phyloP scores from a whole-genome alignment of 768 basidiomycete genomes.

The Lyophyllum shimeji region DNA sequence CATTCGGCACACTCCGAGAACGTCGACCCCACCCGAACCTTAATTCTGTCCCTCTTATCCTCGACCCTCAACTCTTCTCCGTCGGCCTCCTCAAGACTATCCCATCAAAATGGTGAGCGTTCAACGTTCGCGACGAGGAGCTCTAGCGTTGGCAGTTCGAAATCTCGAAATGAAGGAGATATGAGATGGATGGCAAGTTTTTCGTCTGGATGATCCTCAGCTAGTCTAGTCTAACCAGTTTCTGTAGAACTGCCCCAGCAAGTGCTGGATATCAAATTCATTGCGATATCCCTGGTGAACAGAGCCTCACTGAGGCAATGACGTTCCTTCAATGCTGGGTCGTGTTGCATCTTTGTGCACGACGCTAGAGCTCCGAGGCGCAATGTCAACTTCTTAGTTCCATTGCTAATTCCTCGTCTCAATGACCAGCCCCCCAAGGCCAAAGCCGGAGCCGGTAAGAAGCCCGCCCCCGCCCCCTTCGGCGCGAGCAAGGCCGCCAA shows the following conservation, averaged over 20 bases:
- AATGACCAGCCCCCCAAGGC: constrained; percentile 89
- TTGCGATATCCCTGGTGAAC: constrained; percentile 23
- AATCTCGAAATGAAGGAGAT: constrained; percentile 24
- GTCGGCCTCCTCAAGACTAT: constrained; percentile 38
- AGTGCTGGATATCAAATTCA: constrained; percentile 13
- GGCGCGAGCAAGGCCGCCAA: constrained; percentile 76
- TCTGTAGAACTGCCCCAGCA: constrained; percentile 26
- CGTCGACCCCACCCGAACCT: not conserved
- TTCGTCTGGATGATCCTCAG: constrained; percentile 33
- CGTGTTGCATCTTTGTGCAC: constrained; percentile 27
- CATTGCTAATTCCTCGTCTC: constrained; percentile 69
- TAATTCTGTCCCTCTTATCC: not conserved
- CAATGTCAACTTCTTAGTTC: constrained; percentile 30
- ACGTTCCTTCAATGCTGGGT: constrained; percentile 39
- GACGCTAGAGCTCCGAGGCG: constrained; percentile 59
- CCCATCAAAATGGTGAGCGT: constrained; percentile 53
- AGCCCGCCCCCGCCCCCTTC: constrained; percentile 82
- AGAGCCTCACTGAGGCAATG: constrained; percentile 40
- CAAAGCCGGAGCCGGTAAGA: constrained; percentile 74
- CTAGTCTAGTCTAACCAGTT: constrained; percentile 3
- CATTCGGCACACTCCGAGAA: not conserved
- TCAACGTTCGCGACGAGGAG: constrained; percentile 31
- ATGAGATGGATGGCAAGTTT: constrained; percentile 56
- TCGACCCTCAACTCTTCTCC: not conserved
- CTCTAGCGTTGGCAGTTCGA: constrained; percentile 37